Evolutionary conservation across 306 rosid genomes (phyloP).

Genomic region (Rubus parviflorus): DNA sequence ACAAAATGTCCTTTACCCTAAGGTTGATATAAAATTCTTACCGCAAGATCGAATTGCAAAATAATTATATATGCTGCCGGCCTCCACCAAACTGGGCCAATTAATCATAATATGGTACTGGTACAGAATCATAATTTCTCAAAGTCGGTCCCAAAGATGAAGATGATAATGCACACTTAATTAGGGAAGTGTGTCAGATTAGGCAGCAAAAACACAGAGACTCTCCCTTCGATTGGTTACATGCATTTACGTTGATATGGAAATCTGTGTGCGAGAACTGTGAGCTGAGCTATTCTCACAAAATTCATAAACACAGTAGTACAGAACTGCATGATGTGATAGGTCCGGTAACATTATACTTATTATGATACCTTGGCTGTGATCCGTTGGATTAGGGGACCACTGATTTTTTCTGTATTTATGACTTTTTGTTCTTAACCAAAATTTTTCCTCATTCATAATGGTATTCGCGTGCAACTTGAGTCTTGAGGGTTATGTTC

Average conservation of each 20-base stretch:
- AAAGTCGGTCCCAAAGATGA: constrained; percentile 27
- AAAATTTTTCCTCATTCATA: constrained; percentile 28
- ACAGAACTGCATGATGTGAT: constrained; percentile 36
- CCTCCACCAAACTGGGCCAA: constrained; percentile 24
- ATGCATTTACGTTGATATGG: constrained; percentile 8
- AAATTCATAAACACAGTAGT: constrained; percentile 9
- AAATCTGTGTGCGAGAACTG: constrained; percentile 19
- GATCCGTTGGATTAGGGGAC: constrained; percentile 45
- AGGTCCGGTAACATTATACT: constrained; percentile 26
- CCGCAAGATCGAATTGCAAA: constrained; percentile 10
- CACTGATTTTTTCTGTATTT: constrained; percentile 34
- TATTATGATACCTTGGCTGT: constrained; percentile 28
- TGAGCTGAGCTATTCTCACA: neutral
- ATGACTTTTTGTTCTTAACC: constrained; percentile 37
- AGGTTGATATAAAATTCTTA: neutral
- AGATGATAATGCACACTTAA: constrained; percentile 16
- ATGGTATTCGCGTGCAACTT: constrained; percentile 20
- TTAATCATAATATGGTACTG: neutral
- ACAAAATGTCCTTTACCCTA: neutral
- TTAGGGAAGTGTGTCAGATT: constrained; percentile 33
- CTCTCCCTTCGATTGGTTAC: constrained; percentile 7
- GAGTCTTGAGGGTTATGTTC: constrained; percentile 7
- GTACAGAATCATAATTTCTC: constrained; percentile 22
- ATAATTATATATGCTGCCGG: constrained; percentile 10
- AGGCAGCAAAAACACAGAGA: constrained; percentile 23